A percentile compares a stretch with the other conserved stretches of the same genome.
These are phyloP conservation scores for Hypoxylon rubiginosum DNA, from an alignment of 2,329 filamentous ascomycete genomes.

Conservation along the genomic window DNA sequence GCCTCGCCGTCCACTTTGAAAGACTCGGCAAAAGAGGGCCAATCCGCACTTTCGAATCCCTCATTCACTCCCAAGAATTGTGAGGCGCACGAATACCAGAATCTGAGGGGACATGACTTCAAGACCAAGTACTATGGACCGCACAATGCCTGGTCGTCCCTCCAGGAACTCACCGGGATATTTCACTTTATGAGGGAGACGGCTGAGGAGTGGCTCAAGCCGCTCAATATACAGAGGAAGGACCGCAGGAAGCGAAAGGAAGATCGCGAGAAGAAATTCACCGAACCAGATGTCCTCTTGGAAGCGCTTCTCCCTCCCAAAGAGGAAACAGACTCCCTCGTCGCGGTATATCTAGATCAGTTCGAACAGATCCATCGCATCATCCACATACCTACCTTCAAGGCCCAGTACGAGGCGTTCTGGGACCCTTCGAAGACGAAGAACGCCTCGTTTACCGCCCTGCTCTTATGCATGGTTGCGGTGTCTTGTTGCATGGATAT, in stretches of 20 bases:
- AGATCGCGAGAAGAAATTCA: conserved; percentile 65
- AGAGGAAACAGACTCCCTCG: conserved; percentile 63
- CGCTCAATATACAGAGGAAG: conserved; percentile 69
- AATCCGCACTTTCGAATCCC: conserved; percentile 54
- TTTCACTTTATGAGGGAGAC: conserved; percentile 74
- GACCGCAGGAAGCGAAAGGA: conserved; percentile 67
- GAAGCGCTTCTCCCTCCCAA: conserved; percentile 64
- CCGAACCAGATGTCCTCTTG: conserved; percentile 62
- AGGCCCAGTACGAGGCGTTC: conserved; percentile 67
- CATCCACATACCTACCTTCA: conserved; percentile 71
- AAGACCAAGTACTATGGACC: conserved; percentile 72
- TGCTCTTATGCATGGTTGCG: conserved; percentile 71
- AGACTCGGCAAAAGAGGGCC: conserved; percentile 56
- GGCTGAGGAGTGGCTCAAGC: conserved; percentile 71
- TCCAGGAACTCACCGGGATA: conserved; percentile 68
- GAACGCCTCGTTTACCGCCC: conserved; percentile 67
- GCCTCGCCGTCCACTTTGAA: conserved; percentile 62
- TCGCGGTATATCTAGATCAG: conserved; percentile 66
- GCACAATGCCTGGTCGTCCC: conserved; percentile 72
- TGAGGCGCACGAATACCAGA: conserved; percentile 63
- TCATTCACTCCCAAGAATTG: conserved; percentile 50
- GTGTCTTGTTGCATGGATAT: conserved; percentile 70
- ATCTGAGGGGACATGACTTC: conserved; percentile 71
- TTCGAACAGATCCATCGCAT: conserved; percentile 70
- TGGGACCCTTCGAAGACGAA: conserved; percentile 64